Conservation (phyloP, 1,139 yeast species). For the Taphrina pruni region DNA sequence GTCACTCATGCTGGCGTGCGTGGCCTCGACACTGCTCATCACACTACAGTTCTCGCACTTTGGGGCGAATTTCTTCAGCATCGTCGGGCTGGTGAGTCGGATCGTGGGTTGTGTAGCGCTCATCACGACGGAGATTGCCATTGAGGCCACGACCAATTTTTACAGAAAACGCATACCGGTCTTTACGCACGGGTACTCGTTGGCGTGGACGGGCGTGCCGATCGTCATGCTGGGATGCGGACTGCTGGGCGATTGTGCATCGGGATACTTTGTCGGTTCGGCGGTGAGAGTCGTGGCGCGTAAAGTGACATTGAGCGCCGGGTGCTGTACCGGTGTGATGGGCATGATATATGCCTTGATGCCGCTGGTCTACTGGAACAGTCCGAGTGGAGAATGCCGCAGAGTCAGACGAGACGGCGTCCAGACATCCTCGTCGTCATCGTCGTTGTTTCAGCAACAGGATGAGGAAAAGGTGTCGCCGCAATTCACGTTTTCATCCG, state of each 20-base stretch:
- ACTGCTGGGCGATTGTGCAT: not conserved
- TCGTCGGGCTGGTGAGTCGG: slow-evolving; percentile 7
- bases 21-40: slow-evolving; percentile 25
- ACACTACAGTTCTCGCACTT: slow-evolving; percentile 12
- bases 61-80: slow-evolving; percentile 24
- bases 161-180: slow-evolving; percentile 17
- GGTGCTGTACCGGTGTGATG: slow-evolving; percentile 19
- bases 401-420: slow-evolving; percentile 12
- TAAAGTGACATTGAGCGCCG: slow-evolving; percentile 17
- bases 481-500: not conserved
- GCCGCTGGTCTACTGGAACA: slow-evolving; percentile 34
- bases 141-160: slow-evolving; percentile 2
- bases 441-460: too few species aligned
- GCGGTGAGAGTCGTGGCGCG: slow-evolving; percentile 2
- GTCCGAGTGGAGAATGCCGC: slow-evolving; percentile 32
- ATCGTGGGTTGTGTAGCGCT: slow-evolving; percentile 1
- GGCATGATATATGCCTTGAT: slow-evolving; percentile 17
- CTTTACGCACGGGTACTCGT: slow-evolving; percentile 8
- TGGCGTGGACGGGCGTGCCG: slow-evolving; percentile 39
- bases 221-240: slow-evolving; percentile 10
- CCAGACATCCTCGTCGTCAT: not conserved
- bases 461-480: not conserved
- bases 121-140: slow-evolving; percentile 20
- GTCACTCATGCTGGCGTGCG: slow-evolving; percentile 10
- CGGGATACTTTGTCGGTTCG: not conserved